phyloP scores from a whole-genome alignment of 805 yeast species.

The Lipomyces oligophaga region DNA sequence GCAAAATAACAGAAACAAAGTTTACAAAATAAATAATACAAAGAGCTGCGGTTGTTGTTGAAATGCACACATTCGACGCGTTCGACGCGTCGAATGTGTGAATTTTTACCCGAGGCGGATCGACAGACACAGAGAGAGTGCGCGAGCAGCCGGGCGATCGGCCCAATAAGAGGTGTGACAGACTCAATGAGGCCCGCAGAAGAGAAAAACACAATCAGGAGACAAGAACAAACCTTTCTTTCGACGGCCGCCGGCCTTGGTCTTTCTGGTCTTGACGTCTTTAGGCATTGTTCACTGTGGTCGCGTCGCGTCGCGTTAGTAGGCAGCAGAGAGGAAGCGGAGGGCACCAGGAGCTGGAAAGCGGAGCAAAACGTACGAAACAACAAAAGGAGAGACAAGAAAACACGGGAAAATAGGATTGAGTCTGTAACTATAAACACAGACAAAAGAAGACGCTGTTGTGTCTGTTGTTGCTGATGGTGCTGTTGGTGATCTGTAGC shows the following conservation, averaged over 20 bases:
- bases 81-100: too few species aligned
- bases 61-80: too few species aligned
- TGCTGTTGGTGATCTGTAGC: too few species aligned
- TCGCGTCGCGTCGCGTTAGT: slow-evolving; percentile 10
- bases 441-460: not conserved
- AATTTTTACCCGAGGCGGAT: too few species aligned
- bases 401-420: not conserved
- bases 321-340: slow-evolving; percentile 2
- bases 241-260: slow-evolving; percentile 29
- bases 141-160: too few species aligned
- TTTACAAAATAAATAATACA: too few species aligned
- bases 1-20: too few species aligned
- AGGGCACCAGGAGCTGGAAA: slow-evolving; percentile 1
- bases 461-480: not conserved
- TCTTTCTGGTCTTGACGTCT: slow-evolving; percentile 28
- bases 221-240: slow-evolving; percentile 27
- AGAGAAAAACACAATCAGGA: slow-evolving; percentile 1
- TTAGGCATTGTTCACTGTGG: slow-evolving; percentile 24
- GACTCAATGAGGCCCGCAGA: not conserved
- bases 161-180: not conserved
- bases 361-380: not conserved
- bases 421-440: slow-evolving; percentile 1
- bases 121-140: too few species aligned
- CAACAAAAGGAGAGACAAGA: slow-evolving; percentile 1
- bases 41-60: not conserved